Evolutionary conservation across 2,329 filamentous ascomycete genomes (phyloP).

Genomic region (Lasiodiplodia gonubiensis): DNA sequence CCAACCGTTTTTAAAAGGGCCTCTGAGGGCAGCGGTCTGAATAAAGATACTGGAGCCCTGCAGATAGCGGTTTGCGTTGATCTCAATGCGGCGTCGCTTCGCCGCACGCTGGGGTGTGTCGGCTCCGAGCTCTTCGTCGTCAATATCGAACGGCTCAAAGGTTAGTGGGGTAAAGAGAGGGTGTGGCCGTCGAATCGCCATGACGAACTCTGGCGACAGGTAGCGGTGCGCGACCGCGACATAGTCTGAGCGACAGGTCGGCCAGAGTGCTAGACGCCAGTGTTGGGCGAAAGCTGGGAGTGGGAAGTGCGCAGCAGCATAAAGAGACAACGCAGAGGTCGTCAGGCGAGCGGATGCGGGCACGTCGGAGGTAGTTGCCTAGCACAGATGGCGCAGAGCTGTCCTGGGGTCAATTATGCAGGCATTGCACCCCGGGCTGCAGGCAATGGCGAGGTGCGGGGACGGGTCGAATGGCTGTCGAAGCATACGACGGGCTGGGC

Average conservation of each 20-base stretch:
- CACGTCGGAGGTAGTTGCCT: neutral
- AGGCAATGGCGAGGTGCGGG: slow-evolving; percentile 11
- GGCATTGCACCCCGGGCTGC: neutral
- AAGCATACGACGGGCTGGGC: slow-evolving; percentile 2
- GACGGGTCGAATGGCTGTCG: neutral
- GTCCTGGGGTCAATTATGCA: neutral
- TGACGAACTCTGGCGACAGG: neutral
- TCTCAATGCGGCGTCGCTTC: slow-evolving; percentile 63
- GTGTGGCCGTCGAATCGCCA: slow-evolving; percentile 9
- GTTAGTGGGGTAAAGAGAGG: neutral
- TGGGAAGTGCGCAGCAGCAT: neutral
- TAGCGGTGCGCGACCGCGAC: slow-evolving; percentile 19
- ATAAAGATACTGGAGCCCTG: slow-evolving; percentile 63
- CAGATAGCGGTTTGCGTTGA: slow-evolving; percentile 64
- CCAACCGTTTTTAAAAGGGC: slow-evolving; percentile 61
- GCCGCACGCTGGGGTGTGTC: slow-evolving; percentile 47
- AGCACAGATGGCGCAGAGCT: neutral
- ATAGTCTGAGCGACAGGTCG: neutral
- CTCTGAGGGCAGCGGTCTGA: slow-evolving; percentile 64
- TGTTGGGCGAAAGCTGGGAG: neutral
- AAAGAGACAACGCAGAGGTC: neutral
- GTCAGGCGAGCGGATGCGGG: neutral
- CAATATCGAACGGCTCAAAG: slow-evolving; percentile 3
- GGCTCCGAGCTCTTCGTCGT: neutral
- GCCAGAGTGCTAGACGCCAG: neutral